These are phyloP conservation scores for Zygosaccharomyces bailii DNA, from an alignment of 805 yeast genomes.

Conservation along the genomic window DNA sequence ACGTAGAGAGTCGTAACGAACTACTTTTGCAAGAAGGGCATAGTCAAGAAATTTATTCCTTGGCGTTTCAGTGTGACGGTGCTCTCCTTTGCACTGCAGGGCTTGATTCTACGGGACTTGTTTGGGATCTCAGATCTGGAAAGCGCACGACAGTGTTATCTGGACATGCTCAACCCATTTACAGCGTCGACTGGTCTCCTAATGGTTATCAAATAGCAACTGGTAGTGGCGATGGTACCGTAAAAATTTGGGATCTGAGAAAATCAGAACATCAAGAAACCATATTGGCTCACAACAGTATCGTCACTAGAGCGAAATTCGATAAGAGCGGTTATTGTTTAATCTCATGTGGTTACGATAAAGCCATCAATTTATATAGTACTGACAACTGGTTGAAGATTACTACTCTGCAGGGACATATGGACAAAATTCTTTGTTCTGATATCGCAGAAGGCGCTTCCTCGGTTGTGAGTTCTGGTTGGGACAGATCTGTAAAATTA, in stretches of 20 bases:
- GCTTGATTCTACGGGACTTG: constrained; percentile 61
- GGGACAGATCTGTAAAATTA: constrained; percentile 77
- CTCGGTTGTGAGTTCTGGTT: constrained; percentile 61
- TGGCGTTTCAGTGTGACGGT: constrained; percentile 74
- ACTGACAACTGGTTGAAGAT: constrained; percentile 66
- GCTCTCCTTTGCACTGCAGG: constrained; percentile 74
- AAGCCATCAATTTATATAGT: constrained; percentile 56
- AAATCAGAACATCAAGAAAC: constrained; percentile 37
- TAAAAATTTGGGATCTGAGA: constrained; percentile 86
- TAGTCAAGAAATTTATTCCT: constrained; percentile 60
- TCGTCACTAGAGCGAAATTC: constrained; percentile 65
- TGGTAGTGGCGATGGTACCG: constrained; percentile 77
- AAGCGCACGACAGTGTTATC: constrained; percentile 51
- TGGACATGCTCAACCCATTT: constrained; percentile 71
- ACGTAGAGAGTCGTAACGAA: constrained; percentile 47
- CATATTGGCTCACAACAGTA: constrained; percentile 71
- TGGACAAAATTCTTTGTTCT: constrained; percentile 69
- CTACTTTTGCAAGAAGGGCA: constrained; percentile 83
- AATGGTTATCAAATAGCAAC: constrained; percentile 76
- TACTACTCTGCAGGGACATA: constrained; percentile 51
- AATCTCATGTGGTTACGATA: constrained; percentile 70
- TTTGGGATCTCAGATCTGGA: constrained; percentile 90
- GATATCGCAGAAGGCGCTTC: constrained; percentile 48
- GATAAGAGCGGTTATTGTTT: constrained; percentile 48
- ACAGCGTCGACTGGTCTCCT: constrained; percentile 67